These are phyloP conservation scores for Phoenix dactylifera DNA, from an alignment of 176 grass and related monocot species.

Conservation along the genomic window DNA sequence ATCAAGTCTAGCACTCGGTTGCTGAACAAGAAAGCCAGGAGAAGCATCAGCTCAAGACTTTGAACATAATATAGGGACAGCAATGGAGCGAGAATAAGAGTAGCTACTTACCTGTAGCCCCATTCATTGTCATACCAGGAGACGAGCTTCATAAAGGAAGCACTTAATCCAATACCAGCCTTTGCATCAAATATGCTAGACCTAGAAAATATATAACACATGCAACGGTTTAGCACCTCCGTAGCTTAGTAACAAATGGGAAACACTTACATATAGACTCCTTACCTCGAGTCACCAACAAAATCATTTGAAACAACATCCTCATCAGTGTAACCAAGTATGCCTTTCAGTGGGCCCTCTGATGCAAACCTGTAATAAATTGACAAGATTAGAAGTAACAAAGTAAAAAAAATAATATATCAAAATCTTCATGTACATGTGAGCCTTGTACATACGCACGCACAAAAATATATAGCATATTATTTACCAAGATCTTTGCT, in stretches of 20 bases:
- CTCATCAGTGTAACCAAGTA: conserved; percentile 89
- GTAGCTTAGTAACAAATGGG: too few relatives aligned
- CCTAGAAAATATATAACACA: conserved; percentile 17
- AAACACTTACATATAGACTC: neutral
- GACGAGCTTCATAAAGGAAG: conserved; percentile 82
- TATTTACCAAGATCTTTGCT: too few relatives aligned
- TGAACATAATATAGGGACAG: neutral
- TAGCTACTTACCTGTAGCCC: conserved; percentile 57
- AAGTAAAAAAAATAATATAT: too few relatives aligned
- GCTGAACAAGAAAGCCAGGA: conserved; percentile 20
- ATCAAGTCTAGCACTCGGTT: conserved; percentile 87
- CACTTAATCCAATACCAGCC: conserved; percentile 67
- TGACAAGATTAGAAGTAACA: neutral
- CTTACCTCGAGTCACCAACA: conserved; percentile 57
- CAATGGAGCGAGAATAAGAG: too few relatives aligned
- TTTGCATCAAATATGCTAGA: conserved; percentile 91
- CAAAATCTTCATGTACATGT: too few relatives aligned
- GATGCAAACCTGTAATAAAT: conserved; percentile 49
- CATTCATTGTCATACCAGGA: conserved; percentile 95
- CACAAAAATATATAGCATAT: too few relatives aligned
- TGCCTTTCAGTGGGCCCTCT: conserved; percentile 64
- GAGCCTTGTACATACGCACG: too few relatives aligned
- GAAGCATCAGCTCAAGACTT: neutral
- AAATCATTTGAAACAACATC: conserved; percentile 92
- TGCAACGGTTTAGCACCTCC: too few relatives aligned